Base-by-base conservation (phyloP, 106 monocot genomes). In the Ottelia alismoides region DNA sequence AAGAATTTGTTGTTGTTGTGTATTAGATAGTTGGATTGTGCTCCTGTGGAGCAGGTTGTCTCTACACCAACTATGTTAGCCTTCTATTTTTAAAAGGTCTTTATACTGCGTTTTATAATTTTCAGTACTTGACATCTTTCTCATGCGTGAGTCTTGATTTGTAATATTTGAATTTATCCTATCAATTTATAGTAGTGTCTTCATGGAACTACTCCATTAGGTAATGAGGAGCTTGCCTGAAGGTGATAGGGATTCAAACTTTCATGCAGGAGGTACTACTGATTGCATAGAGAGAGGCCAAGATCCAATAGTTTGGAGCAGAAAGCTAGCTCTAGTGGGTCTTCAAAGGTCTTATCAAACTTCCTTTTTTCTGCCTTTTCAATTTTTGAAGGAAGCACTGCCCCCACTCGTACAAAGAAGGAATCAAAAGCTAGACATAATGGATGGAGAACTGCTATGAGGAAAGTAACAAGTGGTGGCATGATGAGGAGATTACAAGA, bases 191-290 rank as follows among this genome's bases (percentile, higher is more conserved):
- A n/a, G n/a, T n/a, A n/a, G n/a, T n/a, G n/a, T n/a, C n/a, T n/a
- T n/a, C 40, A 43, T 43, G 40, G 40, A 16, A 6, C 16, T 16
- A 7, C 40, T 43, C 40, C 6, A 47, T 45, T 74, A 92, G 77
- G 81, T 85, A 67, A 88, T 88, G 88, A 84, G 73, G 72, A 73
- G 53, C 60, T 88, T 81, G 64, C 80, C 81, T 74, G 76, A 84
- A 62, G 77, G 53, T 59, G 63, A 63, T 76, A 70, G 61, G 54
- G 67, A 64, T 76, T 81, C 76, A 28, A 70, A 70, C 50, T 72
- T 82, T 51, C 35, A 55, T 55, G 69, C 54, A 61, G 81, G 28
- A 47, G 48, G 65, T 25, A 67, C 87, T 56, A 51, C 60, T 58
- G 48, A 72, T 65, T 70, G 51, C 14, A 12, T 50, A 47, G 72